phyloP scores from a whole-genome alignment of 129 eudicot species.

The Arctium minus region DNA sequence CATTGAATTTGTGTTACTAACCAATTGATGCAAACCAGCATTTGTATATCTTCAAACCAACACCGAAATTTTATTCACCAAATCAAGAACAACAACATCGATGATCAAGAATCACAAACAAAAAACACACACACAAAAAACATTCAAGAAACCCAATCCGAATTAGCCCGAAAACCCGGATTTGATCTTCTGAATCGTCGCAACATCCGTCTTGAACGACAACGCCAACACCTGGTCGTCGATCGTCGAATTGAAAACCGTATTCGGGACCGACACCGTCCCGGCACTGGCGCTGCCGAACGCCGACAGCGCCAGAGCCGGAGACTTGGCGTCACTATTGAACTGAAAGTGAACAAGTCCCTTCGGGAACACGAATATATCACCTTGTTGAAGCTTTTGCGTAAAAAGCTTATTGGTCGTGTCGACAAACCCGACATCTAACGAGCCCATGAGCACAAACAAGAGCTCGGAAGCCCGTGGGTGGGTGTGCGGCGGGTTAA shows the following conservation, averaged over 20 bases:
- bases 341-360: constrained; percentile 35
- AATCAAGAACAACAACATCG: neutral
- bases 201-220: constrained; percentile 31
- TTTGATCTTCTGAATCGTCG: constrained; percentile 27
- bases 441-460: constrained; percentile 18
- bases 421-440: constrained; percentile 31
- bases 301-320: constrained; percentile 20
- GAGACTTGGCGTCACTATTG: constrained; percentile 6
- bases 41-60: neutral
- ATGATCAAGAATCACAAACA: constrained; percentile 14
- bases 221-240: constrained; percentile 7
- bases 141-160: neutral
- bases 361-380: constrained; percentile 28
- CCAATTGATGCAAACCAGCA: neutral
- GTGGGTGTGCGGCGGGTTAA: constrained; percentile 33
- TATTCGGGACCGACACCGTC: constrained; percentile 11
- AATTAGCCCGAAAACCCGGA: constrained; percentile 11
- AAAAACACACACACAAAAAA: neutral
- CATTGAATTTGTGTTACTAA: neutral
- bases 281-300: constrained; percentile 25
- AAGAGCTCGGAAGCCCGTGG: constrained; percentile 34
- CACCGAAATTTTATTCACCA: constrained; percentile 8
- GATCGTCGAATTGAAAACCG: constrained; percentile 20
- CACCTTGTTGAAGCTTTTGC: constrained; percentile 26
- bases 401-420: constrained; percentile 23